Base-by-base conservation (phyloP, 2,329 filamentous ascomycete genomes). In the Beauveria sp. region DNA sequence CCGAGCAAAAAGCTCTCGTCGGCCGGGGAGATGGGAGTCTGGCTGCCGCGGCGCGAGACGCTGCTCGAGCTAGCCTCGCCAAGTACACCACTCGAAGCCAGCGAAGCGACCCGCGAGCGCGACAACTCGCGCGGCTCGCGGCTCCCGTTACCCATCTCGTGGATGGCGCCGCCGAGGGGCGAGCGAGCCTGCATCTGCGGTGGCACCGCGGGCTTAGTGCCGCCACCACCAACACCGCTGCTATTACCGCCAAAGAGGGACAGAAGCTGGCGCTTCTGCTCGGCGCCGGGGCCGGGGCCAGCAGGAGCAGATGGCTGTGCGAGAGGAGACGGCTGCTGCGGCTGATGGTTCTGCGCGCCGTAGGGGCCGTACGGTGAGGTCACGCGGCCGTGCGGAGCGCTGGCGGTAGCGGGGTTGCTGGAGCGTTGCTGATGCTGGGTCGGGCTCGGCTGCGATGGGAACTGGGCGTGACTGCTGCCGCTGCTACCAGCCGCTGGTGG, bases 1-100 rank as follows among this genome's bases (percentile, higher is more conserved):
- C 84, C 87, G 56, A 94, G 78, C 69, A 96, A 75, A 67, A 94
- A 94, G 18, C 80, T 86, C 69, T 89, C 87, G 66, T 94, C 87
- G 0, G 84, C 87, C 0, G 89, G 83, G 4, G 87, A 88, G 50
- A 86, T 84, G 14, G 82, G 77, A 37, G 79, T 78, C 68, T 81
- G 77, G 63, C 79, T 82, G 20, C 77, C 77, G 12, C 80, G 76
- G 46, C 79, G 74, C 43, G 75, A 75, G 26, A 66, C 50, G 28
- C 64, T 64, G n/a, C 64, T 66, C 10, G 65, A 64, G 2, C 54
- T 63, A 8, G 61, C 66, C 26, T 76, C 75, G 14, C 73, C 74
- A 9, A 41, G 26, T 1, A 67, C 69, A 10, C n/a, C 48, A 16
- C 37, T 24, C 57, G 79, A 77, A 12, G 75, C 74, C 57, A 80